Base-by-base conservation (phyloP, 1,139 yeast species). In the Magnusiomyces suaveolens region DNA sequence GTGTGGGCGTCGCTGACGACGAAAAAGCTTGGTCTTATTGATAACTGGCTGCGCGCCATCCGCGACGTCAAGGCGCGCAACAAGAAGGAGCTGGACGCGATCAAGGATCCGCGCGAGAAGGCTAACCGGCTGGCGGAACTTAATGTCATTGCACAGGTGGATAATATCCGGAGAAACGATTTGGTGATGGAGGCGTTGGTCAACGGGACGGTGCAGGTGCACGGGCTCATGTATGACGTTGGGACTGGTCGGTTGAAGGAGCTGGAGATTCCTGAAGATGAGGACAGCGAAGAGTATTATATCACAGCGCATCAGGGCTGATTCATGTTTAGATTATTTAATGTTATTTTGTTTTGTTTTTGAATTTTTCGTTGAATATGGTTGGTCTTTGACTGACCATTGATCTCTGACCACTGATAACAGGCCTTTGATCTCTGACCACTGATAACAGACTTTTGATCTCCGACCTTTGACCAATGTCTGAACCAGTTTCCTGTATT, bases 181-280 rank as follows among this genome's bases (percentile, higher is more conserved):
- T 80, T 85, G 55, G 95, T 94, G 38, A 77, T 81, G 58, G 76
- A 77, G 57, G 96, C 96, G 10, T 72, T 84, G 60, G 77, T 77
- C 58, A 76, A 75, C 57, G 82, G 86, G n/a, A 82, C 83, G 18
- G 76, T 92, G 51, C 87, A 87, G 69, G 86, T 92, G 46, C 84
- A 89, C 79, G 97, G 97, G 1, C 72, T 90, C 70, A 80, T 92
- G 60, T 92, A 90, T 71, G 89, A 90, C 66, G 96, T 89, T 48
- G 81, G 79, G 44, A 77, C 87, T 10, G 98, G 97, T 24, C 75
- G 77, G 53, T 75, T 90, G 50, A 74, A 72, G 55, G 70, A 69
- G 58, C 66, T 77, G 38, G 74, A 72, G 33, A 69, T 71, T 25
- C 74, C 75, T 23, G 67, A 60, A 33, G 71, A 67, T 53, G 60